Evolutionary conservation across 805 yeast species (phyloP), one percentile per base, ranked within the genome.

Genomic region (Schwanniomyces occidentalis): DNA sequence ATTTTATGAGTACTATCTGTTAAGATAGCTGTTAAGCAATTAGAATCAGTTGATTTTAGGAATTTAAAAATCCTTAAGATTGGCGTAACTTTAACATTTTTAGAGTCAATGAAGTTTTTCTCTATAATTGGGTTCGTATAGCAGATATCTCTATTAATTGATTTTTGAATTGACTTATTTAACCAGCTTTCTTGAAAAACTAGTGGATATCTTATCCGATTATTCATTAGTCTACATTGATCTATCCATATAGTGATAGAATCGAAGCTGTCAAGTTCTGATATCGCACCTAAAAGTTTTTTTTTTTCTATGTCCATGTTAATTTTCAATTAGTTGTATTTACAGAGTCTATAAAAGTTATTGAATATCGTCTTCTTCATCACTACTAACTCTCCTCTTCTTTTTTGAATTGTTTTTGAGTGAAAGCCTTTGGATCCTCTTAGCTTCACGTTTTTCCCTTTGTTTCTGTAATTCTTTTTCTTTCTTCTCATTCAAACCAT

Each of bases 381-480:
- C 48, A 30, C 40, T 38, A 30, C 51, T 47, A 8, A 35, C 39
- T 40, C 44, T 42, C 16, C 56, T 44, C 40, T 52, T 51, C 48
- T 54, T 41, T 38, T 49, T 27, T 36, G 22, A 35, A 37, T 38
- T 39, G 15, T 34, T 27, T 23, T 41, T 50, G 22, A 42, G 35
- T 10, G 46, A 40, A 17, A 65, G 46, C 21, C 72, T 42, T 34
- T 59, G 57, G 5, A 38, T 36, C 37, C 72, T 43, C 41, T 61
- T 65, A 4, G 63, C 59, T 32, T 63, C 71, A 27, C 64, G 41
- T 42, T 64, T 67, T 30, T 58, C 66, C 9, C 41, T 40, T 31
- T 45, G 50, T 38, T 50, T 62, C 37, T 46, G 40, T 20, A 38
- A 21, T 27, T 58, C 59, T 34, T 51, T 55, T 35, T 54, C 54